Conservation (phyloP, 1,284 basidiomycete species). For the Grifola frondosa region DNA sequence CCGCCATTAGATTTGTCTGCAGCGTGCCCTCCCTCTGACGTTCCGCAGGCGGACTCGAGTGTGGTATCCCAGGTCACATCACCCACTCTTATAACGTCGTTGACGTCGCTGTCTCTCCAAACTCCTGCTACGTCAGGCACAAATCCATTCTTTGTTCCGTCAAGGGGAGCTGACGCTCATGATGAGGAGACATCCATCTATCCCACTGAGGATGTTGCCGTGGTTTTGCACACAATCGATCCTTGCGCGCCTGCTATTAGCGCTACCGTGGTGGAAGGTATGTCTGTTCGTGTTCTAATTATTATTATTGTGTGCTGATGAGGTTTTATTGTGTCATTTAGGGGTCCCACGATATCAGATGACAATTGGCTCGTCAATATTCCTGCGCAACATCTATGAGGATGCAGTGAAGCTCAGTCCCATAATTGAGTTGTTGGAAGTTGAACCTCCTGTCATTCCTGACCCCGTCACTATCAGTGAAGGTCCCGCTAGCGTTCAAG, state of each 20-base stretch:
- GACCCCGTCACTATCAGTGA: constrained; percentile 44
- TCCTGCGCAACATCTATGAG: constrained; percentile 69
- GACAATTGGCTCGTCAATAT: constrained; percentile 47
- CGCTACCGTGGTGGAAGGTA: constrained; percentile 68
- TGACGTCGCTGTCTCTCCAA: constrained; percentile 22
- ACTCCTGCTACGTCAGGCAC: constrained; percentile 9
- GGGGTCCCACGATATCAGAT: constrained; percentile 73
- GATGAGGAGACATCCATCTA: background rate
- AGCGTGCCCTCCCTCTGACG: too few species aligned
- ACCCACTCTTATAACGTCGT: constrained; percentile 21
- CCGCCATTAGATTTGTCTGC: too few species aligned
- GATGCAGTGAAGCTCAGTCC: constrained; percentile 70
- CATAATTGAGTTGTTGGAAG: constrained; percentile 46
- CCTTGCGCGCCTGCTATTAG: constrained; percentile 59
- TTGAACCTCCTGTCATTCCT: constrained; percentile 36
- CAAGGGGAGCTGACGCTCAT: constrained; percentile 3
- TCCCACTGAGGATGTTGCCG: constrained; percentile 12
- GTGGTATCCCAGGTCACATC: too few species aligned
- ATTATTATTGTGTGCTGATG: constrained; percentile 1
- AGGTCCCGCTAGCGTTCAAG: constrained; percentile 50
- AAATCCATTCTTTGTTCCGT: constrained; percentile 2
- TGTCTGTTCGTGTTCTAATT: constrained; percentile 23
- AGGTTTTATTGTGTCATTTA: too few species aligned
- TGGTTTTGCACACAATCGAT: constrained; percentile 58
- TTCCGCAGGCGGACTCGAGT: too few species aligned